Percentiles rank a stretch among this genome's conserved stretches.
phyloP scores from a whole-genome alignment of 2,329 filamentous ascomycete species.

The Epichloe elymi region DNA sequence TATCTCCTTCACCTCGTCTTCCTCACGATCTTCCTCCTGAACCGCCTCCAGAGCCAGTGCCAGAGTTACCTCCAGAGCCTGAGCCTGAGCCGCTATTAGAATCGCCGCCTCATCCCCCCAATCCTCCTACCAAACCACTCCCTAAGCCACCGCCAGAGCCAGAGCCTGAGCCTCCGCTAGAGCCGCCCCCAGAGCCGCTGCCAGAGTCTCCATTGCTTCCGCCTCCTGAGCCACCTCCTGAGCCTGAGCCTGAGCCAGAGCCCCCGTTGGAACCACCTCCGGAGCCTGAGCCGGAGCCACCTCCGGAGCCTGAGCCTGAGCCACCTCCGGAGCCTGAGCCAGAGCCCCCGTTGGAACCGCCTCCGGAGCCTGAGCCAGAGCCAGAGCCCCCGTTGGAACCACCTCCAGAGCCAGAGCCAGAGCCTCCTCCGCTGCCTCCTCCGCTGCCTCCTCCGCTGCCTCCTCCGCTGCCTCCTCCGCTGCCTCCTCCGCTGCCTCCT shows the following conservation, averaged over 20 bases:
- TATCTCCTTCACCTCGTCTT: too few species aligned
- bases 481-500: neutral
- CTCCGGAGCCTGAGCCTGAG: neutral
- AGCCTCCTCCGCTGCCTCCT: neutral
- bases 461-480: neutral
- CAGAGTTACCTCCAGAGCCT: neutral
- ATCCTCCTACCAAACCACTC: neutral
- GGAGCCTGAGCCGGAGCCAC: neutral
- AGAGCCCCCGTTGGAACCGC: neutral
- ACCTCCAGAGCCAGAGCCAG: neutral
- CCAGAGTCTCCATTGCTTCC: neutral
- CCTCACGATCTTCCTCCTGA: neutral
- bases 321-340: neutral
- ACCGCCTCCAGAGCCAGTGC: neutral
- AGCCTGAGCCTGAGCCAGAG: neutral
- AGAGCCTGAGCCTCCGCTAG: neutral
- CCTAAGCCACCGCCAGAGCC: neutral
- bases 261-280: too few species aligned
- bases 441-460: neutral
- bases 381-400: neutral
- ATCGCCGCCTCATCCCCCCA: neutral
- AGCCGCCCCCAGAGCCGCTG: neutral
- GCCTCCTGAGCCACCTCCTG: neutral
- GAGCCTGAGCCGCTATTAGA: neutral
- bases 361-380: too few species aligned